Conservation (phyloP, 352 stramenopile genomes). For the Pythium utonaiense region DNA sequence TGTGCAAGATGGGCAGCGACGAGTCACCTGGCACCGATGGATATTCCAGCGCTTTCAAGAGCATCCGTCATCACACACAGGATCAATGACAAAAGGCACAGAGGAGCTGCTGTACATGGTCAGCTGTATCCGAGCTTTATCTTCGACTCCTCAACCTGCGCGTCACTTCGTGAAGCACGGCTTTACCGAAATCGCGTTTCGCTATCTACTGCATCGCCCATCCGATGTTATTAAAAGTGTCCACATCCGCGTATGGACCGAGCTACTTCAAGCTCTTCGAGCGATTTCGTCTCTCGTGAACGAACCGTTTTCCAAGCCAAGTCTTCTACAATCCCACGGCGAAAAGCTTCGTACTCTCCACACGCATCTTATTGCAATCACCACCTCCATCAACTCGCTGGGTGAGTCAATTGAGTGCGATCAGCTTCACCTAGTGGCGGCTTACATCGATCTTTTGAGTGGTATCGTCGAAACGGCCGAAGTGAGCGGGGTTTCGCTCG, state of each 20-base stretch:
- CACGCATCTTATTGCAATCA: background rate
- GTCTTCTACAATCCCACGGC: background rate
- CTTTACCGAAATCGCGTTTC: constrained; percentile 1
- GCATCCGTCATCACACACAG: background rate
- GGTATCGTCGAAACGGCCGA: background rate
- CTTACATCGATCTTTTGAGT: background rate
- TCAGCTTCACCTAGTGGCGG: background rate
- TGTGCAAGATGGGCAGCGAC: background rate
- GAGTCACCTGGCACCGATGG: background rate
- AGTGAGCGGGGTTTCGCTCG: background rate
- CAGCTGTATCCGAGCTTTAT: background rate
- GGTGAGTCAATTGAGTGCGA: background rate
- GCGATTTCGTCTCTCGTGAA: background rate
- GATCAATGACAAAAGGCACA: background rate
- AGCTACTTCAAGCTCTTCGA: background rate
- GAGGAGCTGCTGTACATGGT: background rate
- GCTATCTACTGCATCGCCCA: background rate
- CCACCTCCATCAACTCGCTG: background rate
- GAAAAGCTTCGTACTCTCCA: background rate
- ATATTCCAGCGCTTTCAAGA: background rate
- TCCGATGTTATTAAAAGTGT: background rate
- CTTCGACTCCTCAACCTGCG: background rate
- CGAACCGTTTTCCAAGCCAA: background rate
- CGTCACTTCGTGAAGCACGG: constrained; percentile 2
- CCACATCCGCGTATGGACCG: background rate